phyloP scores from a whole-genome alignment of 306 rosid species.

The Corylus heterophylla region DNA sequence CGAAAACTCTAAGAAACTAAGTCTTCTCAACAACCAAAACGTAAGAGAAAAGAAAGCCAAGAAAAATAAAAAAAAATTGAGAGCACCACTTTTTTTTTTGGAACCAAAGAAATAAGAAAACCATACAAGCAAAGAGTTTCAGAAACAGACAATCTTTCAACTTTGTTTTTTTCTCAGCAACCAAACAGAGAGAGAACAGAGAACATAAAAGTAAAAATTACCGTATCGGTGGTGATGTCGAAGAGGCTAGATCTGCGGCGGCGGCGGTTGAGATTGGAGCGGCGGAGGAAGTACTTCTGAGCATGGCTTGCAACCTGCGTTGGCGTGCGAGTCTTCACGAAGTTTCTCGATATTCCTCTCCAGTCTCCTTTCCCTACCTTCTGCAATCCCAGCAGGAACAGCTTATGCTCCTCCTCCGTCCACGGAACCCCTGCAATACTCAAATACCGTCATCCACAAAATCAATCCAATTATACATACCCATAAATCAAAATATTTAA shows the following conservation, averaged over 20 bases:
- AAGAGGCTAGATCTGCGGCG: conserved; percentile 99
- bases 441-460: conserved; percentile 24
- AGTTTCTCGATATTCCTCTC: conserved; percentile 96
- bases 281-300: conserved; percentile 94
- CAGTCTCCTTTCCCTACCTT: conserved; percentile 98
- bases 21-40: conserved; percentile 8
- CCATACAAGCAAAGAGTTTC: not conserved
- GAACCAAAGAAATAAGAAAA: not conserved
- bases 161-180: not conserved
- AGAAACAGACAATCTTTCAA: not conserved
- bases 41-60: not conserved
- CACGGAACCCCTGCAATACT: conserved; percentile 81
- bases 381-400: conserved; percentile 86
- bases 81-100: not conserved
- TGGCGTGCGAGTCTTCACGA: conserved; percentile 95
- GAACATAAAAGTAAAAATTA: conserved; percentile 15
- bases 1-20: not conserved
- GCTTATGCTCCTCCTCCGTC: conserved; percentile 99
- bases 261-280: conserved; percentile 89
- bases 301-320: conserved; percentile 99
- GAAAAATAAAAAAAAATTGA: not conserved
- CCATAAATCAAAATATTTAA: not conserved
- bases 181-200: not conserved
- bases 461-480: too few relatives aligned
- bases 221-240: conserved; percentile 94